These are phyloP conservation scores for Otatea glauca DNA, from an alignment of 176 grass and related monocot genomes.

Conservation along the genomic window DNA sequence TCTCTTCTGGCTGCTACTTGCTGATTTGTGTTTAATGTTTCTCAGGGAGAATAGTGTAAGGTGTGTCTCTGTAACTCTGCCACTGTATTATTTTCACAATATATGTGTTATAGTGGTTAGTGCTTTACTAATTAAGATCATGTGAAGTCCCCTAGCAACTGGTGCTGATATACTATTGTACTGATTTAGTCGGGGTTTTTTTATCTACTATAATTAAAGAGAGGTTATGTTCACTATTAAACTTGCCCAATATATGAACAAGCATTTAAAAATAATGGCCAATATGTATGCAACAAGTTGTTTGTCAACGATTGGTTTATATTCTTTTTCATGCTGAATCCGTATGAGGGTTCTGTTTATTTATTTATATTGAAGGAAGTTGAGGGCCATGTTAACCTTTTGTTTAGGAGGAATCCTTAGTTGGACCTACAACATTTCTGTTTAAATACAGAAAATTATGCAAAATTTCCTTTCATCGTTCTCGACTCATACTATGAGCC, in stretches of 20 bases:
- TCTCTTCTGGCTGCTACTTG: slow-evolving; percentile 11
- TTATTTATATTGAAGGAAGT: neutral
- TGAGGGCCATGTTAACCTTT: neutral
- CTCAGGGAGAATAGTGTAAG: neutral
- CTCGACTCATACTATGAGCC: neutral
- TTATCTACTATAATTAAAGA: neutral
- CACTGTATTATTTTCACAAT: slow-evolving; percentile 31
- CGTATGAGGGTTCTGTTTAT: neutral
- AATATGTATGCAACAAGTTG: neutral
- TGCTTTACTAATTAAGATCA: slow-evolving; percentile 8
- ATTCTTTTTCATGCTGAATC: neutral
- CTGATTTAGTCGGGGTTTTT: neutral
- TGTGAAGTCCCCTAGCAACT: slow-evolving; percentile 1
- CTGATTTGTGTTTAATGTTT: slow-evolving; percentile 16
- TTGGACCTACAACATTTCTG: neutral
- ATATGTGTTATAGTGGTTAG: neutral
- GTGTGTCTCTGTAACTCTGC: slow-evolving; percentile 8
- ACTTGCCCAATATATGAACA: slow-evolving; percentile 2
- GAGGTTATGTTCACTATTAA: neutral
- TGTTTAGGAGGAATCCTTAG: neutral
- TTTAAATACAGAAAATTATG: neutral
- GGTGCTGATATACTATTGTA: neutral
- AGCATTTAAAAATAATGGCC: neutral
- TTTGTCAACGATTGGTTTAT: slow-evolving; percentile 4
- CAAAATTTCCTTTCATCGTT: neutral